Percentiles rank a stretch among this genome's conserved stretches.
Conservation (phyloP, 805 yeast species). For the Metschnikowia anglica region DNA sequence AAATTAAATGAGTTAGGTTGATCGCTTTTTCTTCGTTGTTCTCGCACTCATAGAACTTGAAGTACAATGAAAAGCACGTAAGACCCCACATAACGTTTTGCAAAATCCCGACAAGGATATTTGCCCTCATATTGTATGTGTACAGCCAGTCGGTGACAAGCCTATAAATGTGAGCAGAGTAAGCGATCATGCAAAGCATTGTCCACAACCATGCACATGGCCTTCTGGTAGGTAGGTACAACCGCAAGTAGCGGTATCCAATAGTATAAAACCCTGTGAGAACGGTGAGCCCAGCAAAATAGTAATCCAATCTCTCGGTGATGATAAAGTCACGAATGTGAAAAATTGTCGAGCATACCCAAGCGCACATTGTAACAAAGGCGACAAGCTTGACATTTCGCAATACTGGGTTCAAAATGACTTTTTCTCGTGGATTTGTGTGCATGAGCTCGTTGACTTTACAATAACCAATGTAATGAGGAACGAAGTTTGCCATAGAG, state of each 20-base stretch:
- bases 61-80: constrained; percentile 34
- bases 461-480: constrained; percentile 25
- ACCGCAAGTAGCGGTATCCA: constrained; percentile 54
- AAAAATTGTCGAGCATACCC: constrained; percentile 83
- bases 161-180: constrained; percentile 62
- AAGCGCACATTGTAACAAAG: constrained; percentile 74
- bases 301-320: constrained; percentile 88
- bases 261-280: constrained; percentile 75
- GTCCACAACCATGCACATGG: constrained; percentile 37
- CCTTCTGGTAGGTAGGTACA: constrained; percentile 43
- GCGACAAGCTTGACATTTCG: constrained; percentile 40
- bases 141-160: constrained; percentile 79
- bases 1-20: constrained; percentile 29
- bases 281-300: constrained; percentile 89
- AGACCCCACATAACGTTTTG: constrained; percentile 54
- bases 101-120: constrained; percentile 70
- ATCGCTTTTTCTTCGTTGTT: constrained; percentile 14
- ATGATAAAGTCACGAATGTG: constrained; percentile 78
- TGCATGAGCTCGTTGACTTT: constrained; percentile 10
- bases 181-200: constrained; percentile 47
- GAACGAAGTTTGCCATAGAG: constrained; percentile 50
- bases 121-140: constrained; percentile 91
- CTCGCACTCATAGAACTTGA: constrained; percentile 30
- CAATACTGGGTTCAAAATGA: constrained; percentile 3
- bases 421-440: constrained; percentile 1